Evolutionary conservation across 2,329 filamentous ascomycete species (phyloP), one percentile per base, ranked within the genome.

Genomic region (Calonectria honghensis): DNA sequence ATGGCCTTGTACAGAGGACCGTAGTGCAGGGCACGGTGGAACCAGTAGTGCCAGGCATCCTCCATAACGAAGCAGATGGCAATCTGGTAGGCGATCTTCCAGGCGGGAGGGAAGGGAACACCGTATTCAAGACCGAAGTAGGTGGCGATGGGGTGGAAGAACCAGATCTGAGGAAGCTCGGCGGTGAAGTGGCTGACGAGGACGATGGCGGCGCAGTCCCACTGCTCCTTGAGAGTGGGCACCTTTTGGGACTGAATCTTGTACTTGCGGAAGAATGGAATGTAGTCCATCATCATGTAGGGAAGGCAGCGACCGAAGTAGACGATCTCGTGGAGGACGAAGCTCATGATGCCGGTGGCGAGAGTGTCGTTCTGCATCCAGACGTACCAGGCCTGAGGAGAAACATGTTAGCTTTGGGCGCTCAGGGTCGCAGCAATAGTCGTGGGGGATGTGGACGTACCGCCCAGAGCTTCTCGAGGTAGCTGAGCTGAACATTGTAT

Each of bases 11-110:
- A 99, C 7, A 99, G 93, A 50, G 96, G 95, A 29, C 95, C 96
- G 89, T 95, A 97, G 90, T 99, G 97, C 87, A 99, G 92, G 54
- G 91, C 92, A 80, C 97, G 95, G 88, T 99, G 97, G 79, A 92
- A 93, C 93, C 96, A 98, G 90, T 99, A 99, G 87, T 99, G 97
- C 97, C 97, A 99, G 79, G 96, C 89, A 86, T 99, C 97, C 86
- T 99, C 97, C 82, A 98, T 87, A 73, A 98, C 91, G 87, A 99
- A 99, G 90, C 98, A 97, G 84, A 98, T 90, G 75, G 93, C 91
- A 79, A 99, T 96, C 82, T 99, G 97, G 84, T 94, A 92, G 78
- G 94, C 94, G 90, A 99, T 98, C 82, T 93, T 98, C 87, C 91
- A 94, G 79, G 93, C 82, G 16, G 94, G 89, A 41, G 97, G 97